Conservation (phyloP, 2,329 filamentous ascomycete species). For the Colletotrichum chlorophyti region DNA sequence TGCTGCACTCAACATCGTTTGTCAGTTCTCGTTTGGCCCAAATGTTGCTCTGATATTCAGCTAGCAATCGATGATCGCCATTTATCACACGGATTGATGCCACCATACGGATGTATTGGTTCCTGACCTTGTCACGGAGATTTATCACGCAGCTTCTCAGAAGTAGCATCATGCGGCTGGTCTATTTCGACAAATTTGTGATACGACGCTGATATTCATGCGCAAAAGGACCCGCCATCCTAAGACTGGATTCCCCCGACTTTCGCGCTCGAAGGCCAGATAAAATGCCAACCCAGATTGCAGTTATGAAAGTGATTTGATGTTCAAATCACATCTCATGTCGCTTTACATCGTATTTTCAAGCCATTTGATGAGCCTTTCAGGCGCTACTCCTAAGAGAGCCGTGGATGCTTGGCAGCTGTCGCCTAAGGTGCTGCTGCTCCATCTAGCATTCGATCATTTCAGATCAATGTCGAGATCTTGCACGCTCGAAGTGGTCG, state of each 20-base stretch:
- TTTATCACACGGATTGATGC: slow-evolving; percentile 11
- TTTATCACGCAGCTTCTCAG: slow-evolving; percentile 3
- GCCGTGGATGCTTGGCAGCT: slow-evolving; percentile 26
- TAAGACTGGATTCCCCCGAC: too few species aligned
- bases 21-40: background rate
- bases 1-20: background rate
- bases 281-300: background rate
- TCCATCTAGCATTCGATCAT: slow-evolving; percentile 28
- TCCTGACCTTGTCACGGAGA: slow-evolving; percentile 11
- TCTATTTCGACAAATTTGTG: background rate
- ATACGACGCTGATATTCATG: slow-evolving; percentile 24
- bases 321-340: slow-evolving; percentile 24
- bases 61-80: slow-evolving; percentile 21
- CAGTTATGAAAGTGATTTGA: background rate
- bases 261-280: background rate
- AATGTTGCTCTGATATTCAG: background rate
- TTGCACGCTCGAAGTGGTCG: background rate
- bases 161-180: slow-evolving; percentile 5
- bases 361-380: background rate
- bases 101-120: background rate
- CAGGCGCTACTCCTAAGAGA: background rate
- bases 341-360: slow-evolving; percentile 14
- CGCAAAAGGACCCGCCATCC: background rate
- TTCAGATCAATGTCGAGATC: slow-evolving; percentile 24
- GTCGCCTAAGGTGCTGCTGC: slow-evolving; percentile 24